Base-by-base conservation (phyloP, 495 filamentous ascomycete species). In the Hamigera avellanea region DNA sequence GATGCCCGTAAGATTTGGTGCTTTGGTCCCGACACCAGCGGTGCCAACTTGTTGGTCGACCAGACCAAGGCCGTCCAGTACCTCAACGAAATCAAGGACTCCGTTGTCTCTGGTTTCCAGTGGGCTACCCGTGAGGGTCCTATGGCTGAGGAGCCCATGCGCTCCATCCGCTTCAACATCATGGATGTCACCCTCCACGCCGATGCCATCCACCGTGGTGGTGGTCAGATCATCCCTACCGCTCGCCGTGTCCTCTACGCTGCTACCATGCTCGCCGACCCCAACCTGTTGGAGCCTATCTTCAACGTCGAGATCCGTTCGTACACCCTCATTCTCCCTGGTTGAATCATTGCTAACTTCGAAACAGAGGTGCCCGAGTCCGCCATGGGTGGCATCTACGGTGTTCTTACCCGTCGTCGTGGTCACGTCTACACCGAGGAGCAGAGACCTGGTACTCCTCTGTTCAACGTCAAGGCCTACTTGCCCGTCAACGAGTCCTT, bases 1-100 rank as follows among this genome's bases (percentile, higher is more conserved):
- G 91, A 99, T 69, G 91, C 91, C 62, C 86, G 91, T 70, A 99
- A 99, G 83, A 99, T 99, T 63, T 99, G 91, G 91, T 89, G 84
- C 62, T 99, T 99, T 73, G 91, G 91, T 66, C 91, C 91, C 49
- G 93, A 99, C 64, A 93, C 87, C 57, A 86, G 69, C 57, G 91
- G 91, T 65, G 84, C 91, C 78, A 99, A 99, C 73, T 68, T 99
- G 77, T 72, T 99, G 43, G 81, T 99, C 54, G 91, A 99, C 66
- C 91, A 95, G 79, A 95, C 89, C 71, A 98, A 98, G 83, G 91
- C 91, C 51, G 91, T 99, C 41, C 91, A 99, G 73, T 99, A 96
- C 79, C 74, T 99, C 40, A 88, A 88, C 73, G 91, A 99, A 83
- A 99, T 99, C 78, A 99, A 99, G 81, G 91, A 99, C 50, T 96